Evolutionary conservation across 345 rosid genomes (phyloP).

Genomic region (Salix purpurea): DNA sequence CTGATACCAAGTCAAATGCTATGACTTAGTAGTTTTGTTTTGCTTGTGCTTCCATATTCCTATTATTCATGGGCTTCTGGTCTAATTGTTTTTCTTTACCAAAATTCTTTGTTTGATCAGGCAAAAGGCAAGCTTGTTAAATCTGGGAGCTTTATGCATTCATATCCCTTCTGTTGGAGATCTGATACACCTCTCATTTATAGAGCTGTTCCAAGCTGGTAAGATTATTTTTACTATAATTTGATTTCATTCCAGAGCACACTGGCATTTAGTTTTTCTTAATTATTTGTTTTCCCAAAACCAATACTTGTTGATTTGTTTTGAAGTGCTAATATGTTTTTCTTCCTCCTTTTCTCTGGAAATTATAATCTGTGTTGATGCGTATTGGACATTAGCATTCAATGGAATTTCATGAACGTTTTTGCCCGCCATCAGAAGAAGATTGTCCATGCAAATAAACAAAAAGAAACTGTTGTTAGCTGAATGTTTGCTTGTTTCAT

Average conservation of each 20-base stretch:
- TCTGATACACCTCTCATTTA: slow-evolving; percentile 94
- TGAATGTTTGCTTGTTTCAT: not conserved
- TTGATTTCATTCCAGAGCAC: not conserved
- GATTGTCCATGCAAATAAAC: not conserved
- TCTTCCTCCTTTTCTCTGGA: not conserved
- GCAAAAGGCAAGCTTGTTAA: slow-evolving; percentile 90
- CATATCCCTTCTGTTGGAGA: slow-evolving; percentile 91
- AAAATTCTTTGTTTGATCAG: slow-evolving; percentile 34
- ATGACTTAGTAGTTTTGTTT: not conserved
- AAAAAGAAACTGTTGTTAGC: not conserved
- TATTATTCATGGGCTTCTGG: not conserved
- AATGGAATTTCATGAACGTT: not conserved
- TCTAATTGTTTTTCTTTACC: not conserved
- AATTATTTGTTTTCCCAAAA: not conserved
- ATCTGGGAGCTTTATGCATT: slow-evolving; percentile 72
- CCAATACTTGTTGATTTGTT: not conserved
- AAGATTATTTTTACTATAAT: not conserved
- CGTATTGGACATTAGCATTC: not conserved
- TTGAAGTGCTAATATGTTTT: not conserved
- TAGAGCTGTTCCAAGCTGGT: slow-evolving; percentile 98
- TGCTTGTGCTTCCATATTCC: not conserved
- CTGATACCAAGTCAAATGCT: not conserved
- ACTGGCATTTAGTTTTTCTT: not conserved
- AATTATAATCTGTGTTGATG: not conserved
- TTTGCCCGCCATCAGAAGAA: not conserved